Conservation (phyloP, 2,329 filamentous ascomycete genomes). For the Pezicula neosporulosa region DNA sequence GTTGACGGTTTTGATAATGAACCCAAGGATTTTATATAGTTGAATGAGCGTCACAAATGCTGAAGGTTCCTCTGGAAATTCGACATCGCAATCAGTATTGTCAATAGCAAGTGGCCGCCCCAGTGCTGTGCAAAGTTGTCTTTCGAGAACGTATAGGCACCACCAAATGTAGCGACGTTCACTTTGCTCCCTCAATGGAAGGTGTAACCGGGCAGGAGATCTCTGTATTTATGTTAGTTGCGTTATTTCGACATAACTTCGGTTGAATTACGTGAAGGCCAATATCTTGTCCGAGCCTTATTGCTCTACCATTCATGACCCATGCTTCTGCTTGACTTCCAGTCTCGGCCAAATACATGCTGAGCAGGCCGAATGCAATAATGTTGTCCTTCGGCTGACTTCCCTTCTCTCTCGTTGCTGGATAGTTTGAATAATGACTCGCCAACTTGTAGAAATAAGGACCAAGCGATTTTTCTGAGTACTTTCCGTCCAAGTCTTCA, state of each 20-base stretch:
- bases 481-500: not conserved
- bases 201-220: not conserved
- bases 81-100: slow-evolving; percentile 3
- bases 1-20: not conserved
- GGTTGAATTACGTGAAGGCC: not conserved
- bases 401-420: not conserved
- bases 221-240: not conserved
- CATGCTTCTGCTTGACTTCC: not conserved
- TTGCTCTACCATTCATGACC: not conserved
- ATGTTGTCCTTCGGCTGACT: not conserved
- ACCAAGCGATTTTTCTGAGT: not conserved
- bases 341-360: not conserved
- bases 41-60: not conserved
- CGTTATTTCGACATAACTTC: too few relatives aligned
- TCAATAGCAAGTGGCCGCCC: not conserved
- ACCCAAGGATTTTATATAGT: not conserved
- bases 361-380: not conserved
- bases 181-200: not conserved
- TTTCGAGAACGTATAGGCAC: not conserved
- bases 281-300: not conserved
- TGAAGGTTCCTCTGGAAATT: not conserved
- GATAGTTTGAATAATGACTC: not conserved
- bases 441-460: not conserved
- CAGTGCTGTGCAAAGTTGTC: not conserved
- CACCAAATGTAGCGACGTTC: slow-evolving; percentile 1